A percentile compares a stretch with the other conserved stretches of the same genome.
Conservation (phyloP, 768 basidiomycete species). For the Podaxis sp. region DNA sequence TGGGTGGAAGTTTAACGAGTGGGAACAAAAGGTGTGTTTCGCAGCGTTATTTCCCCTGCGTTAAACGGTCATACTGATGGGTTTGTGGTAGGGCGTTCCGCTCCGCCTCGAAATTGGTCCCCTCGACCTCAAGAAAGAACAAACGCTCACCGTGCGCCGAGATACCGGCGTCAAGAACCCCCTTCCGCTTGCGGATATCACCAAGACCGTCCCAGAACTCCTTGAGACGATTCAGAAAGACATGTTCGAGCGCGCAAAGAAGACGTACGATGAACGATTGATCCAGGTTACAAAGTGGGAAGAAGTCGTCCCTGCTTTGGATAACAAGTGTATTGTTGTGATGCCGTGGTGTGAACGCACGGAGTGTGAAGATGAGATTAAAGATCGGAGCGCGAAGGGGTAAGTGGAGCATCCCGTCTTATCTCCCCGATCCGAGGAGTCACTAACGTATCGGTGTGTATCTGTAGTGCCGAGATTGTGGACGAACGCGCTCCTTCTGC, state of each 20-base stretch:
- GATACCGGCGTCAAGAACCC: conserved; percentile 50
- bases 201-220: conserved; percentile 53
- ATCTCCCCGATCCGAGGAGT: conserved; percentile 12
- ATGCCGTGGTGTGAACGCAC: conserved; percentile 97
- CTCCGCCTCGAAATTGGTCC: conserved; percentile 97
- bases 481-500: conserved; percentile 97
- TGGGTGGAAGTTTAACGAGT: conserved; percentile 99
- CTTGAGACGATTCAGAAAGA: conserved; percentile 86
- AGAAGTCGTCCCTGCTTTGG: conserved; percentile 87
- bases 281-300: conserved; percentile 85
- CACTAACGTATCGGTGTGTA: background rate
- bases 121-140: conserved; percentile 79
- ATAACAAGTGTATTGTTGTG: conserved; percentile 82
- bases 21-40: conserved; percentile 86
- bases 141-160: conserved; percentile 84
- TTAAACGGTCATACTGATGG: background rate
- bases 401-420: conserved; percentile 36
- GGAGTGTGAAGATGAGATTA: conserved; percentile 96
- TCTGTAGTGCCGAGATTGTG: conserved; percentile 65
- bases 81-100: conserved; percentile 74
- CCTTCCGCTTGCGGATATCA: conserved; percentile 39
- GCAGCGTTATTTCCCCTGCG: background rate
- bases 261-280: conserved; percentile 66
- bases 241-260: conserved; percentile 81
- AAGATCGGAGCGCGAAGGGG: conserved; percentile 87